phyloP scores from a whole-genome alignment of 176 grass and related monocot genomes.

The Saccharum spontaneum region DNA sequence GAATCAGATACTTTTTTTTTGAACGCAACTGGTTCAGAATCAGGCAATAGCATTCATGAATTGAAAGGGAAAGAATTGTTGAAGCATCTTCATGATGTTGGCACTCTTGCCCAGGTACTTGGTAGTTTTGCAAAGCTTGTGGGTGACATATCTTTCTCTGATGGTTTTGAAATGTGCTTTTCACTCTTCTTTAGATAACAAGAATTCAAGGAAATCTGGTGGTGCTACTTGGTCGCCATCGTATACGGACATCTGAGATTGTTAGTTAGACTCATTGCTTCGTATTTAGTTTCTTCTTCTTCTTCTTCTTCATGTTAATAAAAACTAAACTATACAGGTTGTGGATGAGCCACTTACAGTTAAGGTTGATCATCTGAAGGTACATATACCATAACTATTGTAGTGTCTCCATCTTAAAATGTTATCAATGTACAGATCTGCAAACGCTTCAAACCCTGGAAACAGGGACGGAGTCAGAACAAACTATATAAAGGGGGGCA shows the following conservation, averaged over 20 bases:
- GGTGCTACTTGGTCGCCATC: constrained; percentile 77
- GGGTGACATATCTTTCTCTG: not conserved
- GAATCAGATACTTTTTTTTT: constrained; percentile 44
- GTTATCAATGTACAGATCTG: not conserved
- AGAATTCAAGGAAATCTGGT: constrained; percentile 88
- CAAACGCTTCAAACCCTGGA: not conserved
- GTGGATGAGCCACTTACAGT: constrained; percentile 91
- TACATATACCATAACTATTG: constrained; percentile 28
- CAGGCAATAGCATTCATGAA: constrained; percentile 87
- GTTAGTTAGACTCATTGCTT: constrained; percentile 42
- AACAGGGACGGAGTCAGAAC: not conserved
- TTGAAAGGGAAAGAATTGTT: constrained; percentile 91
- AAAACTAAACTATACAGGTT: constrained; percentile 49
- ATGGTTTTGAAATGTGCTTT: constrained; percentile 4
- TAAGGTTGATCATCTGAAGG: constrained; percentile 95
- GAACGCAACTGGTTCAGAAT: constrained; percentile 41
- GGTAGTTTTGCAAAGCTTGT: not conserved
- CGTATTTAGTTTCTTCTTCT: constrained; percentile 13
- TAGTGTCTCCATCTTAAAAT: not conserved
- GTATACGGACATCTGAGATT: constrained; percentile 79
- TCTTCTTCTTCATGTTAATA: not conserved
- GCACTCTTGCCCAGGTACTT: constrained; percentile 81
- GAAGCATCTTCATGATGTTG: constrained; percentile 91
- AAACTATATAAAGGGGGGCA: not conserved
- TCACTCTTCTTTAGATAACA: constrained; percentile 72